Evolutionary conservation across 352 stramenopile species (phyloP).

Genomic region (Ophiocytium majus): DNA sequence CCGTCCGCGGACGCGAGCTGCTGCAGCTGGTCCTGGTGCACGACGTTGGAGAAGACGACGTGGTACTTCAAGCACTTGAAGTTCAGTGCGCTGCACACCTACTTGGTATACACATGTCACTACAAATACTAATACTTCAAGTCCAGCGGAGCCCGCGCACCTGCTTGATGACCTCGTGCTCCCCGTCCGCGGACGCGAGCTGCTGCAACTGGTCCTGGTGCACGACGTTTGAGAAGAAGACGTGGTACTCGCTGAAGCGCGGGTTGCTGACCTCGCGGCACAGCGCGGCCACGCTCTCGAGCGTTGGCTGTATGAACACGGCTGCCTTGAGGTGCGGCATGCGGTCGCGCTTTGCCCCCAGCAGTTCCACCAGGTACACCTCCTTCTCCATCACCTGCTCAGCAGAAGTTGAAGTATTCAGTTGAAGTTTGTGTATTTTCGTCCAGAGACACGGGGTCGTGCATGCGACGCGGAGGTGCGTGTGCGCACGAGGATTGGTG

Average conservation of each 20-base stretch:
- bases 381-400: slow-evolving; percentile 58
- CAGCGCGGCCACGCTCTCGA: slow-evolving; percentile 46
- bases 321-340: slow-evolving; percentile 58
- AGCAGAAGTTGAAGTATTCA: too few species aligned
- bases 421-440: too few species aligned
- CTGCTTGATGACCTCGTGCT: slow-evolving; percentile 83
- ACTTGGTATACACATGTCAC: too few species aligned
- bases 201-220: slow-evolving; percentile 84
- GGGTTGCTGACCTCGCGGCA: slow-evolving; percentile 81
- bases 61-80: too few species aligned
- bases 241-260: slow-evolving; percentile 96
- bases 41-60: slow-evolving; percentile 97
- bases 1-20: slow-evolving; percentile 89
- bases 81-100: too few species aligned
- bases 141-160: not conserved
- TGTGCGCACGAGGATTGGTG: too few species aligned
- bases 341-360: slow-evolving; percentile 45
- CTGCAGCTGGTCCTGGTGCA: slow-evolving; percentile 84
- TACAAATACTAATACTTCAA: slow-evolving; percentile 12
- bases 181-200: slow-evolving; percentile 87
- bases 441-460: too few species aligned
- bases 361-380: slow-evolving; percentile 57
- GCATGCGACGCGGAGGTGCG: too few species aligned
- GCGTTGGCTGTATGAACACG: slow-evolving; percentile 55
- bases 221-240: slow-evolving; percentile 98